Base-by-base conservation (phyloP, 495 filamentous ascomycete species). In the Penicilliopsis zonata region DNA sequence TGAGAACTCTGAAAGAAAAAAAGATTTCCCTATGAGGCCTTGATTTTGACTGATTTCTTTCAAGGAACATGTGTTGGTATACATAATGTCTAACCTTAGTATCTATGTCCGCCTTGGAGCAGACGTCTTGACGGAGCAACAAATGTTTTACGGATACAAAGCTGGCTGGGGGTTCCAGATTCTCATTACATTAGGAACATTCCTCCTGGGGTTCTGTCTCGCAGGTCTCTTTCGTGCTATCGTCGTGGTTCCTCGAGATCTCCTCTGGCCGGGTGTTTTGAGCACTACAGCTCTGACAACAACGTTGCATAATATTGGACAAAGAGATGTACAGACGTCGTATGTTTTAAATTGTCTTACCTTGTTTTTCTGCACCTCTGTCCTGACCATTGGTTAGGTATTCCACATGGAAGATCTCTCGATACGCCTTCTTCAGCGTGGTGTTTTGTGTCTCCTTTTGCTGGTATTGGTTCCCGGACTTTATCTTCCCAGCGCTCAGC, bases 391-490 rank as follows among this genome's bases (percentile, higher is more conserved):
- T n/a, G n/a, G n/a, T n/a, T n/a, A n/a, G n/a, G n/a, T n/a, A n/a
- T n/a, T n/a, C n/a, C n/a, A n/a, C 71, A 12, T 78, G 75, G 69
- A 61, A 51, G 10, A 72, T 78, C 49, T 66, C 73, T 7, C 63
- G 74, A 36, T 68, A 73, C 24, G 52, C 64, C 18, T 78, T 72
- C 65, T 79, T 79, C 37, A 50, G 59, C 13, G 43, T 67, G 9
- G 43, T 76, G 15, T 70, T 67, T 10, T 29, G 56, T 3, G 53
- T 41, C n/a, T 55, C 61, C 2, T 73, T 69, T 33, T 33, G 70
- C n/a, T 93, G 85, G 60, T 93, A 88, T 47, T 77, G 72, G 42
- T 69, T 78, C 8, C 84, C 84, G 1, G 85, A 82, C 0, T 60
- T 93, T 5, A 60, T 90, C 28, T 72, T 88, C 51, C 83, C 84